Conservation (phyloP, 345 rosid genomes). For the Chamaenerion angustifolium region DNA sequence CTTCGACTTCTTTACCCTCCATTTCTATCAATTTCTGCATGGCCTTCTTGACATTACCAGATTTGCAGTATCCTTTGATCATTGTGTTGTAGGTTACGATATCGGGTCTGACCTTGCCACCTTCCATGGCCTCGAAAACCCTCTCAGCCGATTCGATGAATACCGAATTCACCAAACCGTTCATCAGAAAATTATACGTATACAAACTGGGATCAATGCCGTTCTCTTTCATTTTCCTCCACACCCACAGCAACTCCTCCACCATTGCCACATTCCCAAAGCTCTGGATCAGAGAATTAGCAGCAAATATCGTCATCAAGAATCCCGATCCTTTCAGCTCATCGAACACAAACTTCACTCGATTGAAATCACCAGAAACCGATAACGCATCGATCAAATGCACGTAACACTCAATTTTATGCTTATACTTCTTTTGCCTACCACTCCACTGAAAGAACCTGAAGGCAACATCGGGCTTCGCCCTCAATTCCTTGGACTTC, state of each 20-base stretch:
- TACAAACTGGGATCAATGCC: slow-evolving; percentile 66
- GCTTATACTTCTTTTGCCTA: slow-evolving; percentile 57
- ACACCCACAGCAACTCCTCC: slow-evolving; percentile 84
- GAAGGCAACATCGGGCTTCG: slow-evolving; percentile 31
- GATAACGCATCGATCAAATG: slow-evolving; percentile 50
- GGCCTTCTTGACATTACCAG: slow-evolving; percentile 53
- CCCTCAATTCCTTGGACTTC: slow-evolving; percentile 31
- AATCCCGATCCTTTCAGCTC: slow-evolving; percentile 32
- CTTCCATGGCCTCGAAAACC: slow-evolving; percentile 69
- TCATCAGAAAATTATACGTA: slow-evolving; percentile 58
- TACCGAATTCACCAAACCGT: slow-evolving; percentile 57
- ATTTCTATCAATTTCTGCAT: slow-evolving; percentile 45
- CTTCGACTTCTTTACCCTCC: slow-evolving; percentile 50
- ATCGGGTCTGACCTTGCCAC: slow-evolving; percentile 52
- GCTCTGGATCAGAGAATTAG: slow-evolving; percentile 62
- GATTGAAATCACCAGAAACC: slow-evolving; percentile 27
- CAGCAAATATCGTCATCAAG: slow-evolving; percentile 34
- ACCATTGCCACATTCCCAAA: slow-evolving; percentile 82
- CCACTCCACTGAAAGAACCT: slow-evolving; percentile 67
- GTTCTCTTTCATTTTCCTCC: slow-evolving; percentile 83
- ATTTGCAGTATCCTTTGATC: slow-evolving; percentile 77
- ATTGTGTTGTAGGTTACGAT: slow-evolving; percentile 63
- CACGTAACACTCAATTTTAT: slow-evolving; percentile 58
- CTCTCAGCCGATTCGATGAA: slow-evolving; percentile 64
- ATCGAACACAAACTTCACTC: slow-evolving; percentile 29